Base-by-base conservation (phyloP, 768 basidiomycete species). In the Melanogaster broomeanus region DNA sequence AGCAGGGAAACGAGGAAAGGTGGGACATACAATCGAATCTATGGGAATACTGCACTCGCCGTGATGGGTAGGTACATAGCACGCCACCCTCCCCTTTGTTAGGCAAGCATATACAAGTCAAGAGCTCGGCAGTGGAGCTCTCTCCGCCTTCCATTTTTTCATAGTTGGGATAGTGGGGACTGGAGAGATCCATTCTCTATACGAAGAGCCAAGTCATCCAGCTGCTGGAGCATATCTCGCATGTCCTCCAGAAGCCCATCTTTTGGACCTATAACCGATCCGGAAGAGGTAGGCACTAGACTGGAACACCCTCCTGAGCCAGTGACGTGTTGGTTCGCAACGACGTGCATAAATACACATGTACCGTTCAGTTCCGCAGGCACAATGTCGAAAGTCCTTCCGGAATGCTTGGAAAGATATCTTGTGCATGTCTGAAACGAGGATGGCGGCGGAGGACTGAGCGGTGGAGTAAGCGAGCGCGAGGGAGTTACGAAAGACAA, bases 211-310 rank as follows among this genome's bases (percentile, higher is more conserved):
- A 68, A 30, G 35, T 67, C 60, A 31, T 69, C 67, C 35, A 68
- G 48, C 41, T 69, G 55, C 28, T 40, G 54, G 16, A 68, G 55
- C 2, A 64, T 46, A 18, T 62, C 64, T 27, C 40, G 58, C 60
- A 70, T 62, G 42, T 68, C 67, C 24, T 56, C 53, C 37, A 58
- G 64, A 35, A 69, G 53, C n/a, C 68, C 66, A 19, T 34, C 30
- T 16, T 21, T 25, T 39, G 37, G 18, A 31, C 22, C 18, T 15
- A n/a, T n/a, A 11, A n/a, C n/a, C 15, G 8, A 28, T 10, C 13
- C 28, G 11, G 24, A 6, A 44, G 50, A 45, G 22, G 28, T 6
- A 6, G 41, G 37, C 21, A 18, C 11, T 31, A 18, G 11, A 31
- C 4, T 13, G 11, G 24, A 13, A 24, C 42, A 33, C 6, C 27